Percentiles rank a stretch among this genome's conserved stretches.
phyloP scores from a whole-genome alignment of 2,329 filamentous ascomycete genomes.

The Xylaria sp. region DNA sequence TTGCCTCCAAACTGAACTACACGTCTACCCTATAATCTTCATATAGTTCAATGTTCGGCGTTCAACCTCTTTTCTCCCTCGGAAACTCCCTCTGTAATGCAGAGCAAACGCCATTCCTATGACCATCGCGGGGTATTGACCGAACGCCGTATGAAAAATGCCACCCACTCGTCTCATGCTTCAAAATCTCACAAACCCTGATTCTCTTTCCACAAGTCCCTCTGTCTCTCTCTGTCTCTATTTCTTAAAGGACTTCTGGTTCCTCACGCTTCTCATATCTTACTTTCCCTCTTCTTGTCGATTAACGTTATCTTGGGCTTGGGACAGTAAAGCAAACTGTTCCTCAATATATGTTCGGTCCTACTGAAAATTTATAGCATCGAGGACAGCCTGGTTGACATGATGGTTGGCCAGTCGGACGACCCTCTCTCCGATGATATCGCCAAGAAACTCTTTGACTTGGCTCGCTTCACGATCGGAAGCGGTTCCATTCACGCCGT shows the following conservation, averaged over 20 bases:
- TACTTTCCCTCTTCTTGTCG: no score
- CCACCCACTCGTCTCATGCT: slow-evolving; percentile 16
- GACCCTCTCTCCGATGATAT: slow-evolving; percentile 64
- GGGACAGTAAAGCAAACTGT: background rate
- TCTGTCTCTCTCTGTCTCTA: background rate
- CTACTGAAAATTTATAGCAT: slow-evolving; percentile 66
- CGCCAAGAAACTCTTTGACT: slow-evolving; percentile 66
- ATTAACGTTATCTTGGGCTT: background rate
- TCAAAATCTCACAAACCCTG: background rate
- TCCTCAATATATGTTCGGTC: background rate
- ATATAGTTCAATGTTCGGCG: no score
- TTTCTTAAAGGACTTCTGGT: background rate
- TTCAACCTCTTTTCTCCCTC: no score
- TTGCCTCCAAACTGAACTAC: background rate
- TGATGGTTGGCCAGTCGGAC: slow-evolving; percentile 58
- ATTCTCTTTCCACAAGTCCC: background rate
- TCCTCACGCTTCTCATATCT: background rate
- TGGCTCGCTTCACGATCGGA: slow-evolving; percentile 57
- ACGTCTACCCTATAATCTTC: background rate
- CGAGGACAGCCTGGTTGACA: slow-evolving; percentile 63
- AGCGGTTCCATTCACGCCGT: slow-evolving; percentile 56
- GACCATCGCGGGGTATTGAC: slow-evolving; percentile 43
- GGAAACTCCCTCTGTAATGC: background rate
- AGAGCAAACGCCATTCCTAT: slow-evolving; percentile 38
- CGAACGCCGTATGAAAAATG: slow-evolving; percentile 41